Evolutionary conservation across 2,329 filamentous ascomycete genomes (phyloP), one percentile per base, ranked within the genome.

Genomic region (Zarea fungicola): DNA sequence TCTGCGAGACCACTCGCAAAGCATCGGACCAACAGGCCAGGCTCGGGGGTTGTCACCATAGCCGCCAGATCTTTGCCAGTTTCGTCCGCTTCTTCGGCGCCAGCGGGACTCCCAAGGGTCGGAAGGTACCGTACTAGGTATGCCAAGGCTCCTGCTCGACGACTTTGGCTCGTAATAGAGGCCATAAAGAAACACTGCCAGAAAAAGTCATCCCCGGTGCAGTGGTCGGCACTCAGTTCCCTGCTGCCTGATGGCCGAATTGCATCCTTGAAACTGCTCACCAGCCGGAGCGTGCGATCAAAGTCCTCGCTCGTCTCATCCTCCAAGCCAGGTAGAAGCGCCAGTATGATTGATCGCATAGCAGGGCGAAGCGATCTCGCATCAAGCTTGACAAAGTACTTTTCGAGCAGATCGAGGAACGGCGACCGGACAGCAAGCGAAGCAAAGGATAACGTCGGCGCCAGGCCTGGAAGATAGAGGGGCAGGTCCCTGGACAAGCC

Each of bases 251-350:
- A 58, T 23, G 82, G 71, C 50, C 83, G 75, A 58, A 90, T 79
- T 41, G 80, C 77, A 51, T 77, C 68, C 60, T 91, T 89, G 63
- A 97, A 83, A 49, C 79, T 83, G 58, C 93, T 85, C 40, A 97
- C 65, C 9, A 96, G 80, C 50, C 78, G 80, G 49, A 96, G 65
- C 2, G 91, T 95, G 47, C 87, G 80, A 54, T 97, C 92, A 65
- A 97, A 99, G 63, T 99, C 95, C 63, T 99, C 93, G 56, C 91
- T 95, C 8, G 89, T 95, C 65, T 97, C 93, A 56, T 99, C 93
- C 65, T 99, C 93, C 3, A 99, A 70, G 0, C 91, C 93, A 0
- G 93, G 93, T 3, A 99, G 73, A 25, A 99, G 73, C n/a, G 89
- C 85, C 18, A 99, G 72, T 52, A 97, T 84, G 13, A 97, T 81